Evolutionary conservation across 306 rosid genomes (phyloP), one percentile per base, ranked within the genome.

Genomic region (Vachellia collinsii): DNA sequence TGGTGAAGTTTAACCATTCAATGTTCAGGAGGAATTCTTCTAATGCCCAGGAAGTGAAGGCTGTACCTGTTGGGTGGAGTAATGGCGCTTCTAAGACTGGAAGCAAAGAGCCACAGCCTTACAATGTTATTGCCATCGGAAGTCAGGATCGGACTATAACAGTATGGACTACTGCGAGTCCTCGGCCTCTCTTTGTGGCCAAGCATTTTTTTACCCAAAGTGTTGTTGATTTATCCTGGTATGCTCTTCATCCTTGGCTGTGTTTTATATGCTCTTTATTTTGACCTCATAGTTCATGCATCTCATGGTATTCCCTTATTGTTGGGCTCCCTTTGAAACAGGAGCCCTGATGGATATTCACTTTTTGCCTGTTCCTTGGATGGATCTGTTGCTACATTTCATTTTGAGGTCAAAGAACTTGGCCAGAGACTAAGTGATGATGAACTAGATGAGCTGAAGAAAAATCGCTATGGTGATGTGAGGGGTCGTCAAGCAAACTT

Each of bases 211-310:
- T 93, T 75, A 79, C 92, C 50, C 99, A 95, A 80, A 93, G 99
- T 85, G 99, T 95, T 80, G 99, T 95, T 66, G 99, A 95, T 92
- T 86, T 93, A 79, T 95, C 99, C 82, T 95, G 99, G 99, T 95
- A 91, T 75, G 86, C 7, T 66, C 71, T 83, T 83, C 23, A 44
- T 61, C 61, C 58, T 36, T 44, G 16, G 63, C 36, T 61, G 75
- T 53, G 41, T 34, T 81, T 68, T 56, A 80, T 43, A 22, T 62
- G 79, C 25, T 29, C n/a, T 70, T 51, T 22, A 63, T 62, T 84
- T 63, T 50, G 76, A 23, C 59, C 50, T 23, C 9, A 8, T 75
- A 48, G 14, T 77, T 62, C 54, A 53, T 71, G 70, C 56, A 50
- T 72, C 46, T 48, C 50, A 46, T 56, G 29, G 48, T 37, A 51